Base-by-base conservation (phyloP, 1,284 basidiomycete species). In the Leccinum griseonigrum region DNA sequence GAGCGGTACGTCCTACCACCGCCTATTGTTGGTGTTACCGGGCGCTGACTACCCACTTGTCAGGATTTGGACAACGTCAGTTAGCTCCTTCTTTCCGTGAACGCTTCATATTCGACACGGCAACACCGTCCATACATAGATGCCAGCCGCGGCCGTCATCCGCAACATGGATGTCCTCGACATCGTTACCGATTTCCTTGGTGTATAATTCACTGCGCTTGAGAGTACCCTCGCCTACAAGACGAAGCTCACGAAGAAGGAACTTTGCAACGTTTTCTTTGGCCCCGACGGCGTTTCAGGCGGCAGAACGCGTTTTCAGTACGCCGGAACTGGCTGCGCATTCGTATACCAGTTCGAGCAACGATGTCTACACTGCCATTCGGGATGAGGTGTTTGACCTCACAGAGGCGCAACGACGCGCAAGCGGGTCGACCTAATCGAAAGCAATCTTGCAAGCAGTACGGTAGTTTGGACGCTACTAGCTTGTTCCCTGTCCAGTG, bases 61-160 rank as follows among this genome's bases (percentile, higher is more conserved):
- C 60, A 77, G 95, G 97, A 99, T 76, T 93, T 98, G 71, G 97
- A 99, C 77, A 96, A 99, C 66, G 88, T 93, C 16, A 97, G 97
- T 31, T 73, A 36, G 36, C 14, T 36, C 36, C 36, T 36, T 36
- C 36, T 36, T 36, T 36, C 36, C 36, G 36, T 36, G 36, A 36
- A 36, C 36, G 22, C 22, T 26, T 26, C 22, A 36, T 36, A 36
- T 36, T 36, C 36, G 36, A 36, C 36, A 36, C 36, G 36, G 36
- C 36, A 16, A 36, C 36, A 36, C 36, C 36, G 36, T 36, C 36
- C 36, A 34, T 34, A 34, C 22, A 26, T 26, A 26, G 22, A 26
- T 26, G 22, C 22, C 22, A 26, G 22, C 22, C 22, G 92, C 94
- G 1, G 93, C 92, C 4, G 88, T 94, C 22, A 91, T 97, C 2